These are phyloP conservation scores for Spathaspora girioi DNA, from an alignment of 805 yeast genomes.

Conservation along the genomic window DNA sequence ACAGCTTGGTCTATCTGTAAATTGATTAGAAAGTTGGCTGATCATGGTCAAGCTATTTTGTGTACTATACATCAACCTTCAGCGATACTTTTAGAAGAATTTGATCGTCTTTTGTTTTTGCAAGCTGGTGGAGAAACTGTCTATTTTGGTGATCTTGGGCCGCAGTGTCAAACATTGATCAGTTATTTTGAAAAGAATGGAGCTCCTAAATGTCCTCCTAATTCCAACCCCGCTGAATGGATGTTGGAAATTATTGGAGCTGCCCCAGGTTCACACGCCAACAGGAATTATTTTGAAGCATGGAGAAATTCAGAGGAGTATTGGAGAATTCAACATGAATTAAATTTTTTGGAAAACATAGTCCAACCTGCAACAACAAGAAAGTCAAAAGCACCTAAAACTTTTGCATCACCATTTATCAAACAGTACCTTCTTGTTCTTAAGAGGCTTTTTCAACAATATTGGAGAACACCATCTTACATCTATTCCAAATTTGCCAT, in stretches of 20 bases:
- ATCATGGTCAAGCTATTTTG: conserved; percentile 32
- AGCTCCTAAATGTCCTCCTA: conserved; percentile 60
- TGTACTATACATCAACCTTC: conserved; percentile 80
- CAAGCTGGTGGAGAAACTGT: conserved; percentile 71
- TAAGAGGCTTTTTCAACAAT: conserved; percentile 35
- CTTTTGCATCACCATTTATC: conserved; percentile 15
- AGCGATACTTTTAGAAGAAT: conserved; percentile 66
- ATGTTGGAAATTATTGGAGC: conserved; percentile 27
- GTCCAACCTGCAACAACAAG: conserved; percentile 16
- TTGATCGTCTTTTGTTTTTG: conserved; percentile 68
- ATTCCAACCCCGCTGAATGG: conserved; percentile 67
- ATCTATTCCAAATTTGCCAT: conserved; percentile 48
- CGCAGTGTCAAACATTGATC: conserved; percentile 52
- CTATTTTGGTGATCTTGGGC: conserved; percentile 72
- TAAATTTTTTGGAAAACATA: conserved; percentile 17
- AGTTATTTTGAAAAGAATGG: conserved; percentile 65
- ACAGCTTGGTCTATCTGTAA: conserved; percentile 36
- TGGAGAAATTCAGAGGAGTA: conserved; percentile 44
- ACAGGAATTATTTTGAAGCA: conserved; percentile 20
- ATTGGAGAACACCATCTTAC: conserved; percentile 31
- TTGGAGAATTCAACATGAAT: conserved; percentile 52
- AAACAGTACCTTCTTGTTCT: conserved; percentile 20
- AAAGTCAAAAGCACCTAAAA: conserved; percentile 10
- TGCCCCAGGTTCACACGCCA: conserved; percentile 26
- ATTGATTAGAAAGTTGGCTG: conserved; percentile 30